These are phyloP conservation scores for Colletotrichum echinochloae DNA, from an alignment of 2,329 filamentous ascomycete species.

Conservation along the genomic window DNA sequence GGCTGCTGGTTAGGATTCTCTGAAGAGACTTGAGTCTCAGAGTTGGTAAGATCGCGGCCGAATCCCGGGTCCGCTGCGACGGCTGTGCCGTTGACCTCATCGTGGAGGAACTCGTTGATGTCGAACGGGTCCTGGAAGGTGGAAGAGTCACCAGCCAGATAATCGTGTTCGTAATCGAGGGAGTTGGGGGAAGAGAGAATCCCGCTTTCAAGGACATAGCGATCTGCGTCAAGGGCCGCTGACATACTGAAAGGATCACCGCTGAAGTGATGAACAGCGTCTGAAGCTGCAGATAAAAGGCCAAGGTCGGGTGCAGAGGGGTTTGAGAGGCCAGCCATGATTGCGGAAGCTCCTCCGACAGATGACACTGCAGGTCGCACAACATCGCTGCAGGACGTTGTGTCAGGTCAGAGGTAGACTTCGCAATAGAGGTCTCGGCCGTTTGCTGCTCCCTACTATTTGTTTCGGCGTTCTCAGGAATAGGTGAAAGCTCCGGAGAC, in stretches of 20 bases:
- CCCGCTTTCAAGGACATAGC: constrained; percentile 81
- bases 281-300: constrained; percentile 66
- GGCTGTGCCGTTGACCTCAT: constrained; percentile 62
- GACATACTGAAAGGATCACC: constrained; percentile 76
- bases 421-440: constrained; percentile 44
- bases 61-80: constrained; percentile 65
- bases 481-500: constrained; percentile 67
- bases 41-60: constrained; percentile 66
- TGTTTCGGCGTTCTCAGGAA: constrained; percentile 57
- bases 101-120: constrained; percentile 67
- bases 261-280: constrained; percentile 75
- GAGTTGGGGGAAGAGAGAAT: constrained; percentile 79
- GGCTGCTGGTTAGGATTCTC: constrained; percentile 79
- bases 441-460: constrained; percentile 46
- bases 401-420: constrained; percentile 82
- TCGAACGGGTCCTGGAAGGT: constrained; percentile 61
- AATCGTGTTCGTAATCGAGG: constrained; percentile 74
- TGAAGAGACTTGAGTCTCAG: constrained; percentile 71
- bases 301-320: constrained; percentile 54
- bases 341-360: constrained; percentile 76
- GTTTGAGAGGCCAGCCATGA: constrained; percentile 59
- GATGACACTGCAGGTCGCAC: constrained; percentile 99
- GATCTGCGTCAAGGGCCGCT: constrained; percentile 78
- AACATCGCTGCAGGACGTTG: constrained; percentile 99
- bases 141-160: constrained; percentile 72